Percentiles rank a stretch among this genome's conserved stretches.
phyloP scores from a whole-genome alignment of 2,329 filamentous ascomycete genomes.

The Aspergillus sergii region DNA sequence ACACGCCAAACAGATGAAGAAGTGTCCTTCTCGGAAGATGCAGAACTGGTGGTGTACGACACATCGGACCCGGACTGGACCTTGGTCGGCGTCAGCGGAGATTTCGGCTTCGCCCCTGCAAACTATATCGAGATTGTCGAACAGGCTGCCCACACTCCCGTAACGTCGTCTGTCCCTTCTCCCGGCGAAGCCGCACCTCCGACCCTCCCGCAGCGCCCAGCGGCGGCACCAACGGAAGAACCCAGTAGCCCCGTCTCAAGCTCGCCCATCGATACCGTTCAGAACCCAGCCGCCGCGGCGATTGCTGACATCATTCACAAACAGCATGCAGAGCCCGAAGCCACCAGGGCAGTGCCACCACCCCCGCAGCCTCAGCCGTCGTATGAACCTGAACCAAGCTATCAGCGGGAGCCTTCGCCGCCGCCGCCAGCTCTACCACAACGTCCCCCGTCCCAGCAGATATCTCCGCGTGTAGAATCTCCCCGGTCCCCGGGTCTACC shows the following conservation, averaged over 20 bases:
- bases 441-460: constrained; percentile 61
- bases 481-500: constrained; percentile 58
- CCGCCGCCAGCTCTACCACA: constrained; percentile 64
- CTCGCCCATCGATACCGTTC: constrained; percentile 48
- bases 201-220: constrained; percentile 34
- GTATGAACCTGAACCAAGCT: constrained; percentile 69
- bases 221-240: constrained; percentile 28
- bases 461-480: constrained; percentile 60
- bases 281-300: constrained; percentile 59
- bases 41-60: constrained; percentile 81
- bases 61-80: constrained; percentile 95
- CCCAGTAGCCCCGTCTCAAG: constrained; percentile 26
- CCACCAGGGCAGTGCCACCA: constrained; percentile 34
- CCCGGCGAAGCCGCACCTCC: constrained; percentile 45
- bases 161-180: constrained; percentile 25
- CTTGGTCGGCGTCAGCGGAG: constrained; percentile 77
- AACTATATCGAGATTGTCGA: constrained; percentile 86
- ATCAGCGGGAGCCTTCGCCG: constrained; percentile 42
- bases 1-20: constrained; percentile 97
- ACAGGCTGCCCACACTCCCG: constrained; percentile 47
- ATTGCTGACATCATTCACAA: constrained; percentile 54
- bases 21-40: constrained; percentile 90
- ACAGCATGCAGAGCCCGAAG: constrained; percentile 39
- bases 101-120: constrained; percentile 91
- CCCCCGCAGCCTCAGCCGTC: constrained; percentile 50